phyloP scores from a whole-genome alignment of 495 filamentous ascomycete genomes.

The Stereocaulon alpinum region DNA sequence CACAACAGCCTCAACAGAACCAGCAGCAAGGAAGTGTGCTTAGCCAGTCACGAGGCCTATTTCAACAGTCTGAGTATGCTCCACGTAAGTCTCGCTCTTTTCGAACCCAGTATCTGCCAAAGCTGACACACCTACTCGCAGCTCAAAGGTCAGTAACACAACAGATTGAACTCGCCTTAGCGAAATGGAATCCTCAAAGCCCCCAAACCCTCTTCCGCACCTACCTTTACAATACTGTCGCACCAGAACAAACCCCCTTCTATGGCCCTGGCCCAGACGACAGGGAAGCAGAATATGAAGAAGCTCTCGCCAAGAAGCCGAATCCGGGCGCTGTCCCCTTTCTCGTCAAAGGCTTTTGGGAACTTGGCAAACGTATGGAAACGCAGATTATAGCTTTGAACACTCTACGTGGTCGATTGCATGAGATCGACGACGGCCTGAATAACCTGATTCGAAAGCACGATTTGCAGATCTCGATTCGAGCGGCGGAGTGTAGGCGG shows the following conservation, averaged over 20 bases:
- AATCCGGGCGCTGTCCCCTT: conserved; percentile 67
- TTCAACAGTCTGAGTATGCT: conserved; percentile 14
- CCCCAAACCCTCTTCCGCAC: conserved; percentile 70
- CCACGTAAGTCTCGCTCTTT: conserved; percentile 5
- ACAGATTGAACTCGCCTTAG: conserved; percentile 65
- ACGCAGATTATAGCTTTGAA: conserved; percentile 64
- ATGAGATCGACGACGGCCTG: conserved; percentile 80
- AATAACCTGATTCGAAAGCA: conserved; percentile 70
- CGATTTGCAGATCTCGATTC: conserved; percentile 68
- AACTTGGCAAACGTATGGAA: conserved; percentile 65
- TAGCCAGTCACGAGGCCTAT: conserved; percentile 13
- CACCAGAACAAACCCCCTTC: conserved; percentile 66
- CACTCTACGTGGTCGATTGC: conserved; percentile 67
- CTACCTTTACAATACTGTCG: conserved; percentile 91
- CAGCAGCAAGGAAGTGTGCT: conserved; percentile 29
- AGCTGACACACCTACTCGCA: conserved; percentile 18
- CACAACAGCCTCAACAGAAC: conserved; percentile 25
- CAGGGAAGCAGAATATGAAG: conserved; percentile 82
- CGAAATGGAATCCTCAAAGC: conserved; percentile 73
- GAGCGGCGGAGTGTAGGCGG: conserved; percentile 68
- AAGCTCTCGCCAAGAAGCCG: conserved; percentile 77
- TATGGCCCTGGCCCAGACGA: conserved; percentile 69
- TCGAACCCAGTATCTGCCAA: not conserved
- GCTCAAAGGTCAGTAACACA: conserved; percentile 74
- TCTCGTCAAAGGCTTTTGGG: conserved; percentile 54